A percentile compares a stretch with the other conserved stretches of the same genome.
phyloP scores from a whole-genome alignment of 2,329 filamentous ascomycete genomes.

The Davidsoniella australis region DNA sequence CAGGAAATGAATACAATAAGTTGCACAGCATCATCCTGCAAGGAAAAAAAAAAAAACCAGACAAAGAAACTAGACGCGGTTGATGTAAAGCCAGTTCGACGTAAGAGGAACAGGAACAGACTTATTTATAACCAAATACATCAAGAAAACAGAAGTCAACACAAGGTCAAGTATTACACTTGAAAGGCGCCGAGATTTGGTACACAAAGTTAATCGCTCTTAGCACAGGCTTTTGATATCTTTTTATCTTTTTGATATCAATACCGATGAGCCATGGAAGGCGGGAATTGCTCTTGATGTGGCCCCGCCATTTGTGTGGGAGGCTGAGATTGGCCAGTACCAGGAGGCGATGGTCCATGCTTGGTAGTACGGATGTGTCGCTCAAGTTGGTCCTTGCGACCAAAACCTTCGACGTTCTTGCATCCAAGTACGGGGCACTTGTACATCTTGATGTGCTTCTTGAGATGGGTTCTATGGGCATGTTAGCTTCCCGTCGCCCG shows the following conservation, averaged over 20 bases:
- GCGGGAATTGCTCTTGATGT: slow-evolving; percentile 1
- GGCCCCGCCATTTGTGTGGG: neutral
- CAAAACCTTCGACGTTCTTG: slow-evolving; percentile 12
- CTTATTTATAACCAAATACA: too few relatives aligned
- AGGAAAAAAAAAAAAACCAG: neutral
- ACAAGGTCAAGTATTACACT: too few relatives aligned
- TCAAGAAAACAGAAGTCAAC: too few relatives aligned
- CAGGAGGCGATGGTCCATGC: slow-evolving; percentile 3
- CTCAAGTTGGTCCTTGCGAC: slow-evolving; percentile 11
- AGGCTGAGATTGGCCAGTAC: neutral
- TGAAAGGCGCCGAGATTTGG: too few relatives aligned
- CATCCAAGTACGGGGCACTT: slow-evolving; percentile 10
- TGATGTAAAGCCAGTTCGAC: too few relatives aligned
- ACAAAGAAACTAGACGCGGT: neutral
- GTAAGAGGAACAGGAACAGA: too few relatives aligned
- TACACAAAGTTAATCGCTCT: neutral
- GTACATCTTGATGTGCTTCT: slow-evolving; percentile 12
- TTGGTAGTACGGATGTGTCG: slow-evolving; percentile 11
- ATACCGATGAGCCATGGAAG: slow-evolving; percentile 1
- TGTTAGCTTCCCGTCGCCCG: neutral
- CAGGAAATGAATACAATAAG: neutral
- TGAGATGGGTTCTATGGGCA: slow-evolving; percentile 9
- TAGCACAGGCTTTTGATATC: neutral
- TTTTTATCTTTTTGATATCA: neutral
- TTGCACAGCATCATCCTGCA: neutral